Base-by-base conservation (phyloP, 2,329 filamentous ascomycete species). In the Gnomoniopsis sp. region DNA sequence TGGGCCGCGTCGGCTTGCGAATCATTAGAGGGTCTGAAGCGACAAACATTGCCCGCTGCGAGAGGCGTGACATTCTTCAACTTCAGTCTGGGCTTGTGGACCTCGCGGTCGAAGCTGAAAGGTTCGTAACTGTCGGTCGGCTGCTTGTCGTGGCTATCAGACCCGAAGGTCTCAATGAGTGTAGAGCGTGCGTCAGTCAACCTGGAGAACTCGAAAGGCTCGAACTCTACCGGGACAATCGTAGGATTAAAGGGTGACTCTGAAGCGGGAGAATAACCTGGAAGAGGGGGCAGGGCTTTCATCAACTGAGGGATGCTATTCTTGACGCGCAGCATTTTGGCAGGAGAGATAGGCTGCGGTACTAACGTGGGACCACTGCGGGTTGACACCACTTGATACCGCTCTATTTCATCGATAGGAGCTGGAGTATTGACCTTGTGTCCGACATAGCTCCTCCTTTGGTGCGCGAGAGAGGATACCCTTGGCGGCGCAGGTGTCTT, bases 231-330 rank as follows among this genome's bases (percentile, higher is more conserved):
- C 1, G 61, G 58, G 3, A 56, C 51, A 3, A 53, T 47, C 15
- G 61, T 38, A 11, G 58, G 54, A 11, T 48, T 55, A 23, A 55
- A 46, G 8, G 22, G 55, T 56, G 54, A 60, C 19, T 54, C 55
- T 48, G 53, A 57, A 23, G 52, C 49, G 19, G 58, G 55, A 15
- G 48, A 44, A 8, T 55, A 55, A 4, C 67, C 67, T 3, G 79
- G 79, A 8, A 82, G 63, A 15, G 76, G 71, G 15, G 80, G 80
- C 46, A 83, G 64, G 22, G 77, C 75, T 65, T 83, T 83, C 79
- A 82, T 82, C 15, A 83, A 68, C 44, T 75, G 75, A 7, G 80
- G 77, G 53, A 80, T 78, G 62, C 77, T 81, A 62, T 77, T 79
- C 58, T 78, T 79, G 43, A 78, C 70, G 53, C 72, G 77, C 19